Evolutionary conservation across 2,329 filamentous ascomycete genomes (phyloP), one percentile per base, ranked within the genome.

Genomic region (Epichloe coenophiala): DNA sequence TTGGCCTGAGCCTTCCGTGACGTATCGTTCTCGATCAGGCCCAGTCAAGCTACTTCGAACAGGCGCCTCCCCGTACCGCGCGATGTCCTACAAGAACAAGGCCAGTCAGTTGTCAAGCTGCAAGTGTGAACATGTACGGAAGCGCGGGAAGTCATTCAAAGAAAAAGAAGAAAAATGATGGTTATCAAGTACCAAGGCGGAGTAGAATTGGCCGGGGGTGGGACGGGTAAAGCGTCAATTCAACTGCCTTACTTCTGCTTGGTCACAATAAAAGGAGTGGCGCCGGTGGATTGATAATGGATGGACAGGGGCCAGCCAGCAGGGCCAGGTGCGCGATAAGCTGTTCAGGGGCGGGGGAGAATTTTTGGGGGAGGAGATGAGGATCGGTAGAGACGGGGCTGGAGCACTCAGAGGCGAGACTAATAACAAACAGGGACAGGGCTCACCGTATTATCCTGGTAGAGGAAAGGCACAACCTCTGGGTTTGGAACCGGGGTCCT

Each of bases 401-500:
- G 27, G 27, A 43, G 31, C 23, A 46, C 17, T 15, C 19, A 45
- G 17, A 23, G 36, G 42, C 19, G 27, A 17, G 48, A 49, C 49
- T 5, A 54, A 53, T 42, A 52, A 50, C 7, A 21, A 38, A 33
- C 13, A 55, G 37, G 36, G 23, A 31, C n/a, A 43, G 15, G 19
- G 45, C 81, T 72, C 66, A 87, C 84, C 71, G 87, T 64, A 52
- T 68, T 69, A 53, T 93, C 88, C 68, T 97, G 93, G 64, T 93
- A 97, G 55, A 95, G 77, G 76, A 95, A 98, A n/a, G 93, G 93
- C 39, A 95, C 93, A 52, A 98, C 89, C 68, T 97, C 91, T 61
- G 88, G 93, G 12, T 87, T 88, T 41, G 87, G 87, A 48, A 89
- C 75, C 12, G 90, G 89, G n/a, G 88, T 95, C 59, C 85, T 78